phyloP scores from a whole-genome alignment of 345 rosid genomes.

The Moringa oleifera region DNA sequence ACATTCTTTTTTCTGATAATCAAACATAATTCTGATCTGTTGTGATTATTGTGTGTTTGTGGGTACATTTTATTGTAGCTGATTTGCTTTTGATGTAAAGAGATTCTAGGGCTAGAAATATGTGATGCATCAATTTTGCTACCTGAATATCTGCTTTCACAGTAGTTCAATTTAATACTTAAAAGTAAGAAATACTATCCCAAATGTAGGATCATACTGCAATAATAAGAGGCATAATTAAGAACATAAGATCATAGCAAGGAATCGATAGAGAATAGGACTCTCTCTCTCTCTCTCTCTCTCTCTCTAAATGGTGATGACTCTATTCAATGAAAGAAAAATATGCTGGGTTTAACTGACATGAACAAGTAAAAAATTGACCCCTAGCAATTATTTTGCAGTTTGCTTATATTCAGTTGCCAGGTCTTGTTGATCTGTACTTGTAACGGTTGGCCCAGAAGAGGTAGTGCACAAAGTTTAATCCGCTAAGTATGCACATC shows the following conservation, averaged over 20 bases:
- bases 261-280: not conserved
- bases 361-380: not conserved
- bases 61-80: not conserved
- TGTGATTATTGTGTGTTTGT: not conserved
- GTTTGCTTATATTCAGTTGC: not conserved
- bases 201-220: no score
- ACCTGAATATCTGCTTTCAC: not conserved
- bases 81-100: not conserved
- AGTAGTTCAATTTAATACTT: not conserved
- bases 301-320: not conserved
- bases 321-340: not conserved
- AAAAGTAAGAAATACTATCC: no score
- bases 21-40: not conserved
- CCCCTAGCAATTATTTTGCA: not conserved
- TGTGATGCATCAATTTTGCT: not conserved
- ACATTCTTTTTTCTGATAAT: no score
- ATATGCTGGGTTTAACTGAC: not conserved
- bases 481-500: slow-evolving; percentile 64
- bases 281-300: not conserved
- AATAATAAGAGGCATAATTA: no score
- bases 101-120: not conserved
- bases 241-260: no score
- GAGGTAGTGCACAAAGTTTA: slow-evolving; percentile 72
- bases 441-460: slow-evolving; percentile 77
- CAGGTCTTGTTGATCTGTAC: slow-evolving; percentile 31